These are phyloP conservation scores for Ustilago xerochloae DNA, from an alignment of 1,284 basidiomycete genomes.

Conservation along the genomic window DNA sequence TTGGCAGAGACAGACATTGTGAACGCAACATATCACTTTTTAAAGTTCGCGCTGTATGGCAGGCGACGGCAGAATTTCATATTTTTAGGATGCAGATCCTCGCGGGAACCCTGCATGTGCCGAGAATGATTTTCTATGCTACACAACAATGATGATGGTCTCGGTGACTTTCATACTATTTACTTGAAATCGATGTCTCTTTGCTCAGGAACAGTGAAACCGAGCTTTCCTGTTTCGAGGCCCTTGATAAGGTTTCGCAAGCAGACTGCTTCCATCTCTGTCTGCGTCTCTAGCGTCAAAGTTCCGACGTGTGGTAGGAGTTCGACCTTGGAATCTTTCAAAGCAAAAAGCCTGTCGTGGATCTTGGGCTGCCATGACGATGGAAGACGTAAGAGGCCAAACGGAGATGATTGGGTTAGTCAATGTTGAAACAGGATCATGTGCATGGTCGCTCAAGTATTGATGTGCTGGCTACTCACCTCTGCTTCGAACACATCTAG, in stretches of 20 bases:
- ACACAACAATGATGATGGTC: not conserved
- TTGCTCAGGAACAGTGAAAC: slow-evolving; percentile 66
- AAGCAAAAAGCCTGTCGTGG: slow-evolving; percentile 42
- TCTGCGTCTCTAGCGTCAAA: slow-evolving; percentile 66
- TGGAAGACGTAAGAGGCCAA: no score
- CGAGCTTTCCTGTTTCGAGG: slow-evolving; percentile 60
- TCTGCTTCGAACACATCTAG: slow-evolving; percentile 79
- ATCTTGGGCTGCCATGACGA: slow-evolving; percentile 37
- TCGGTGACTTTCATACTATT: not conserved
- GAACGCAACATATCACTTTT: slow-evolving; percentile 17
- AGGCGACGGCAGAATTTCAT: not conserved
- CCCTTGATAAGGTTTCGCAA: slow-evolving; percentile 63
- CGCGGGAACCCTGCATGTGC: not conserved
- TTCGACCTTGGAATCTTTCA: slow-evolving; percentile 49
- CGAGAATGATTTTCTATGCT: not conserved
- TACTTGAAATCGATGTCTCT: slow-evolving; percentile 39
- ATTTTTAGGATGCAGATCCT: not conserved
- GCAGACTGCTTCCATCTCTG: slow-evolving; percentile 68
- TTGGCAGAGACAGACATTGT: not conserved
- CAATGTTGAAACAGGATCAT: no score
- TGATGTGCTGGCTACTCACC: slow-evolving; percentile 11
- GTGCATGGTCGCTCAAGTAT: no score
- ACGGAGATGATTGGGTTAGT: no score
- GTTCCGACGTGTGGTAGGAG: slow-evolving; percentile 64
- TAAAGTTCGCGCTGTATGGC: slow-evolving; percentile 7